Evolutionary conservation across 2,329 filamentous ascomycete genomes (phyloP).

Genomic region (Spiromastix sp.): DNA sequence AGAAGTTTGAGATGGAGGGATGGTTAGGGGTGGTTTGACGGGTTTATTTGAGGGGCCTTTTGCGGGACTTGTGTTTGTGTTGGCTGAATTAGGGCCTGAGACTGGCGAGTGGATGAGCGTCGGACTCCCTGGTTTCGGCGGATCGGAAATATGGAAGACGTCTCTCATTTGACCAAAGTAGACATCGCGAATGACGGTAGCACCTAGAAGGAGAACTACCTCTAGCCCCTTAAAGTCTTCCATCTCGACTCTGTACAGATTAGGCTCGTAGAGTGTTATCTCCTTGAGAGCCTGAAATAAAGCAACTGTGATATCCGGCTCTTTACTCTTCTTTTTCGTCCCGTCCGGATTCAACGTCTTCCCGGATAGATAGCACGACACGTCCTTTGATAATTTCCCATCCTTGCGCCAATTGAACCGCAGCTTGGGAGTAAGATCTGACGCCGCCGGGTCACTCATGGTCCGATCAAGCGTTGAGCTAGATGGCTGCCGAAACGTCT

Average conservation of each 20-base stretch:
- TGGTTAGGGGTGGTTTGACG: conserved; percentile 17
- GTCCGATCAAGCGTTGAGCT: conserved; percentile 67
- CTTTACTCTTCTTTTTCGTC: conserved; percentile 66
- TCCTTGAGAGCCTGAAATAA: conserved; percentile 68
- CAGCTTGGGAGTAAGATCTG: conserved; percentile 56
- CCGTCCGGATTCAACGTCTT: conserved; percentile 53
- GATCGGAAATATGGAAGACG: conserved; percentile 62
- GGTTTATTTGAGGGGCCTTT: conserved; percentile 15
- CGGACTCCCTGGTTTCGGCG: conserved; percentile 17
- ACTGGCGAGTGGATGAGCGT: conserved; percentile 16
- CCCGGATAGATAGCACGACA: conserved; percentile 80
- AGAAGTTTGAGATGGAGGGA: too few relatives aligned
- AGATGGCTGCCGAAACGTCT: conserved; percentile 72
- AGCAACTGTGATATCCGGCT: conserved; percentile 92
- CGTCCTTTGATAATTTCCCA: conserved; percentile 72
- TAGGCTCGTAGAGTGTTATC: conserved; percentile 86
- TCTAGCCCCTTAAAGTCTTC: conserved; percentile 92
- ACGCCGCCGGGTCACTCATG: conserved; percentile 48
- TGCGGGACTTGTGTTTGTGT: conserved; percentile 1
- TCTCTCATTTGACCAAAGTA: conserved; percentile 58
- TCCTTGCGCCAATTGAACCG: conserved; percentile 86
- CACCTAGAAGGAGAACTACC: conserved; percentile 58
- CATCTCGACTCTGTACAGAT: conserved; percentile 78
- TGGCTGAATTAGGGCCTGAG: not conserved
- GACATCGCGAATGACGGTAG: conserved; percentile 51